A percentile compares a stretch with the other conserved stretches of the same genome.
Evolutionary conservation across 176 grass and related monocot genomes (phyloP).

Genomic region (Calamus simplicifolius): DNA sequence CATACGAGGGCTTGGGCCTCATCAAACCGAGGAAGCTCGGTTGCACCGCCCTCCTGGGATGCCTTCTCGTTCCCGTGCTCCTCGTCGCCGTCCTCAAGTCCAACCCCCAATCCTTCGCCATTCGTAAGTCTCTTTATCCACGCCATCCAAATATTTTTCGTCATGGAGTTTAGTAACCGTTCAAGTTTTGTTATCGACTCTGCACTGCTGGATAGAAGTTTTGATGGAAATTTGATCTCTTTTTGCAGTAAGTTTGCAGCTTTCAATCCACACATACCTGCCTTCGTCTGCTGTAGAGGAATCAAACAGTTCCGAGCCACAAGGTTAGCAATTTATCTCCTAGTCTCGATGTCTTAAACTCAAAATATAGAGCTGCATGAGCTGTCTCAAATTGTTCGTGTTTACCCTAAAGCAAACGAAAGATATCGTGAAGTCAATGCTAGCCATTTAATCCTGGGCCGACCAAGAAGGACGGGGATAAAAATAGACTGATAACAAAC

Average conservation of each 20-base stretch:
- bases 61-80: neutral
- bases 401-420: too few relatives aligned
- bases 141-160: neutral
- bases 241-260: conserved; percentile 1
- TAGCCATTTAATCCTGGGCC: too few relatives aligned
- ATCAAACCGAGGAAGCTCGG: neutral
- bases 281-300: neutral
- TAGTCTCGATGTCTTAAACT: neutral
- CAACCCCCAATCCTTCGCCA: neutral
- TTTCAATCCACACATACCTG: neutral
- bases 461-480: too few relatives aligned
- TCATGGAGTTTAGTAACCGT: neutral
- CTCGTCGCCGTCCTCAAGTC: neutral
- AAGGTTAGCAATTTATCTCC: neutral
- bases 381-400: too few relatives aligned
- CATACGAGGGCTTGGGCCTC: neutral
- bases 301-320: neutral
- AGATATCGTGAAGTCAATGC: too few relatives aligned
- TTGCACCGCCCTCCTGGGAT: neutral
- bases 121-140: neutral
- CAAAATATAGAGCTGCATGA: too few relatives aligned
- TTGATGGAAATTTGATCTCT: neutral
- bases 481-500: too few relatives aligned
- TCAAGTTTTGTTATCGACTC: neutral
- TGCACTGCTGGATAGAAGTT: neutral